A percentile compares a stretch with the other conserved stretches of the same genome.
Evolutionary conservation across 148 eudicot genomes (phyloP).

Genomic region (Rhododendron kiyosumense): DNA sequence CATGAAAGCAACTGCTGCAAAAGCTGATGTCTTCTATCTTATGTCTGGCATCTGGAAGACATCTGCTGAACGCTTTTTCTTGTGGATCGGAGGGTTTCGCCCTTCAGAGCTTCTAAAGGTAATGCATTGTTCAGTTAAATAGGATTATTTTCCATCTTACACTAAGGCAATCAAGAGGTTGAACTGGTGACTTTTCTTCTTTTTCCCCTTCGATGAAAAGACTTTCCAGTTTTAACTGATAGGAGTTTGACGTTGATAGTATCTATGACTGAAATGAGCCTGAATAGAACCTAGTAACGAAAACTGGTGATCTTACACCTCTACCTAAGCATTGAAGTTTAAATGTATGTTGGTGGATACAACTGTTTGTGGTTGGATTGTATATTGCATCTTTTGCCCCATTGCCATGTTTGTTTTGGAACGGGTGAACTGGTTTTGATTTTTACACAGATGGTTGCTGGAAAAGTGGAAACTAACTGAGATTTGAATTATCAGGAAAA

Average conservation of each 20-base stretch:
- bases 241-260: neutral
- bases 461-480: neutral
- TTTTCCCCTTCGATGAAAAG: neutral
- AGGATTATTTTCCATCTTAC: neutral
- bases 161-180: neutral
- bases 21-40: constrained; percentile 68
- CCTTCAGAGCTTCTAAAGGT: constrained; percentile 94
- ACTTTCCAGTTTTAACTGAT: neutral
- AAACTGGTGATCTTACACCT: neutral
- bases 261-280: neutral
- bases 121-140: constrained; percentile 1
- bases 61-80: constrained; percentile 76
- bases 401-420: neutral
- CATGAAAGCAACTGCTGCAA: constrained; percentile 74
- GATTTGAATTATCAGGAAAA: neutral
- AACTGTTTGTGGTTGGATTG: neutral
- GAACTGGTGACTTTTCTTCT: neutral
- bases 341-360: neutral
- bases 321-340: neutral
- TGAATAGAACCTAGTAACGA: neutral
- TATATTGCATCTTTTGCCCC: too few relatives aligned
- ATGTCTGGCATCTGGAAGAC: constrained; percentile 94
- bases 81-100: constrained; percentile 97
- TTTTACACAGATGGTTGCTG: neutral
- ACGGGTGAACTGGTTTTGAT: neutral